phyloP scores from a whole-genome alignment of 2,329 filamentous ascomycete genomes.

The Clathrospora elynae region DNA sequence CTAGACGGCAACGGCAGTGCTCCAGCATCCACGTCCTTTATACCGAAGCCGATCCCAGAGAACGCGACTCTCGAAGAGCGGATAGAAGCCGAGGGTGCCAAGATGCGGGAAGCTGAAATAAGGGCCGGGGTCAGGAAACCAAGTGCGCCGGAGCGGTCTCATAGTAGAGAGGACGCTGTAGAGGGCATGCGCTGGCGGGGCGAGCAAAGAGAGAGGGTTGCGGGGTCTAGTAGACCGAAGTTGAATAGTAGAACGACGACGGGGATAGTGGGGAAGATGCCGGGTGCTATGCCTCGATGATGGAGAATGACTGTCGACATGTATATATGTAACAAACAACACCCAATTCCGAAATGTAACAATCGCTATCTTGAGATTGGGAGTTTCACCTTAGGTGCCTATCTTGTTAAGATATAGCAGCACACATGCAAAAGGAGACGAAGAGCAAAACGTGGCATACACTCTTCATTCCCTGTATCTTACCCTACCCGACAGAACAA shows the following conservation, averaged over 20 bases:
- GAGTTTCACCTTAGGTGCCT: too few species aligned
- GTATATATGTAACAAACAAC: constrained; percentile 12
- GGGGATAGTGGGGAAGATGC: constrained; percentile 38
- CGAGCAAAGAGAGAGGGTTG: constrained; percentile 12
- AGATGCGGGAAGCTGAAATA: constrained; percentile 46
- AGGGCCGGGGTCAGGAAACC: constrained; percentile 37
- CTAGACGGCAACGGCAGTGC: constrained; percentile 16
- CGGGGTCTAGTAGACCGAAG: constrained; percentile 17
- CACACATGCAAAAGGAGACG: too few species aligned
- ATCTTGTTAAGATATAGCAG: too few species aligned
- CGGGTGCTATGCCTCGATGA: constrained; percentile 38
- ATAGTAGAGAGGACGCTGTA: constrained; percentile 13
- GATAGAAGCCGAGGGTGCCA: constrained; percentile 45
- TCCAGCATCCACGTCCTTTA: constrained; percentile 12
- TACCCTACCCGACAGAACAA: background rate
- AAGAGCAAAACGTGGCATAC: background rate
- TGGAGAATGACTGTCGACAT: background rate
- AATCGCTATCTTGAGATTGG: too few species aligned
- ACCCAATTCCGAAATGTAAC: too few species aligned
- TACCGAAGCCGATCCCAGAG: constrained; percentile 13
- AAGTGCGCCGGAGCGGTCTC: background rate
- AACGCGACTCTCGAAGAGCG: constrained; percentile 37
- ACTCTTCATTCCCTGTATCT: background rate
- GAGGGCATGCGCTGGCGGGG: constrained; percentile 40
- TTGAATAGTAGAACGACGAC: constrained; percentile 18